A percentile compares a stretch with the other conserved stretches of the same genome.
Evolutionary conservation across 768 basidiomycete genomes (phyloP).

Genomic region (Serendipita sp.): DNA sequence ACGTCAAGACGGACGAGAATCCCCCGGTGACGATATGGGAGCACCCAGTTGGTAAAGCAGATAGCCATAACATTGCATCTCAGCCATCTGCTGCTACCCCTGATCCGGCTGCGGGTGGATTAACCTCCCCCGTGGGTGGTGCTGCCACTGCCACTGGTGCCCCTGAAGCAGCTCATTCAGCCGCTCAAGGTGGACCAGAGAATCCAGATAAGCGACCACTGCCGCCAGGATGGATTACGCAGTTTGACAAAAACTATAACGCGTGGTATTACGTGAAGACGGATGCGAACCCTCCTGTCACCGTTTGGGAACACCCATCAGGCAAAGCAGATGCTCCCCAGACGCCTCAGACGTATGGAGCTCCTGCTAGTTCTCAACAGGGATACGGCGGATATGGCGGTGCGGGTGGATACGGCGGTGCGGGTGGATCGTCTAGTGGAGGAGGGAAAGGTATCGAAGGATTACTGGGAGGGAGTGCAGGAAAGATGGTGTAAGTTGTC

Average conservation of each 20-base stretch:
- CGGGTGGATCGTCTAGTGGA: background rate
- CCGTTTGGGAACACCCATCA: conserved; percentile 1
- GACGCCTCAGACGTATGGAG: background rate
- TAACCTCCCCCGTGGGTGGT: background rate
- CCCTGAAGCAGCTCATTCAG: too few relatives aligned
- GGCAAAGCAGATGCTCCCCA: background rate
- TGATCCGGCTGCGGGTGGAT: background rate
- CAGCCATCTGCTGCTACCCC: background rate
- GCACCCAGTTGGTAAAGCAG: background rate
- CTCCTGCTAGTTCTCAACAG: background rate
- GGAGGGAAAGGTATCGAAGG: background rate
- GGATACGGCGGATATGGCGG: background rate
- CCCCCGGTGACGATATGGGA: background rate
- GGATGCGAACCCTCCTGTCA: background rate
- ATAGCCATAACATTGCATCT: background rate
- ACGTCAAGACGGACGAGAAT: conserved; percentile 7
- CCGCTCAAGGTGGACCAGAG: background rate
- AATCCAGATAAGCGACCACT: conserved; percentile 9
- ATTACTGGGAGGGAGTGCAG: background rate
- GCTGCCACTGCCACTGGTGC: background rate
- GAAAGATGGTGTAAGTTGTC: background rate
- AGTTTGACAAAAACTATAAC: conserved; percentile 9
- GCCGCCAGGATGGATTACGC: conserved; percentile 9
- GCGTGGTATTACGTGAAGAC: conserved; percentile 9
- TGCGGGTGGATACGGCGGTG: background rate